Percentiles rank a stretch among this genome's conserved stretches.
phyloP scores from a whole-genome alignment of 139 green algal species.

The Zygnema circumcarinatum region DNA sequence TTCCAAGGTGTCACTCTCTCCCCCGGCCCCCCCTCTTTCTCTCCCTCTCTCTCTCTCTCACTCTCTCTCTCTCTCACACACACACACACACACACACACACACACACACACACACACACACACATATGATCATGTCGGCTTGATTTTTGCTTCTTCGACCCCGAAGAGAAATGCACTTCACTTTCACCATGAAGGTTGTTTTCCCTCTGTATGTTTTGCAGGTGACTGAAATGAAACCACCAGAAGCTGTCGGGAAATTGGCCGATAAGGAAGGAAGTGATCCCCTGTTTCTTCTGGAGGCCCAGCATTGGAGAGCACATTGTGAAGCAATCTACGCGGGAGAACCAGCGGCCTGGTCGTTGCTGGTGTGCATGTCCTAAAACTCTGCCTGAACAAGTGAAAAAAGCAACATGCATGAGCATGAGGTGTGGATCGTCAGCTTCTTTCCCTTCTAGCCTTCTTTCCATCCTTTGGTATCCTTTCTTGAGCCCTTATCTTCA shows the following conservation, averaged over 20 bases:
- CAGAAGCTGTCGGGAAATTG: background rate
- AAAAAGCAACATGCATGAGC: no score
- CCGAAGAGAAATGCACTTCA: background rate
- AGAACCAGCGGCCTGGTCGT: constrained; percentile 18
- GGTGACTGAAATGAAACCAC: constrained; percentile 5
- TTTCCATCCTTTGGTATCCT: background rate
- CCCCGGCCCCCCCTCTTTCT: background rate
- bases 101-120: no score
- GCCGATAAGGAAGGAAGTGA: background rate
- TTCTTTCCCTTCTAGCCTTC: background rate
- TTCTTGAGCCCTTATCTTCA: background rate
- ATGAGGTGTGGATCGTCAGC: background rate
- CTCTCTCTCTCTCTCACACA: background rate
- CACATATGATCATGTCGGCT: no score
- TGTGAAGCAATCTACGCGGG: constrained; percentile 22
- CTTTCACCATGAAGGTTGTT: background rate
- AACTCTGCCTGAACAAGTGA: no score
- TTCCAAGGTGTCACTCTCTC: constrained; percentile 25
- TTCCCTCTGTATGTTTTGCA: background rate
- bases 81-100: no score
- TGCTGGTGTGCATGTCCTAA: constrained; percentile 30
- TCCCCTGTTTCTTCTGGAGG: background rate
- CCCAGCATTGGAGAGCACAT: constrained; percentile 36
- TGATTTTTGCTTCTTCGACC: no score
- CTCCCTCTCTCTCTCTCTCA: background rate